Conservation (phyloP, 2,329 filamentous ascomycete species). For the Fusarium kyushuense region DNA sequence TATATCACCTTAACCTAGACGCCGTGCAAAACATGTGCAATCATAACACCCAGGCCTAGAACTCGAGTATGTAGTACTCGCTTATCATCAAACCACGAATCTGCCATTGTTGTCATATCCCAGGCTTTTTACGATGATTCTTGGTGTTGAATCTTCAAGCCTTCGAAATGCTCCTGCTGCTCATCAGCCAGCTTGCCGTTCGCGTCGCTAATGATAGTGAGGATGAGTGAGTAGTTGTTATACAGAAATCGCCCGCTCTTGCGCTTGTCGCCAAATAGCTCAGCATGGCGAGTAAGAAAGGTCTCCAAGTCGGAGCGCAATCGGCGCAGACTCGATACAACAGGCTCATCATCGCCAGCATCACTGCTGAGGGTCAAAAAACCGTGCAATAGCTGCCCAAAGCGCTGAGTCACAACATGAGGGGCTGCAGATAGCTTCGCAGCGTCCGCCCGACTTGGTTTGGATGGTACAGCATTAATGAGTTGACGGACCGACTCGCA, state of each 20-base stretch:
- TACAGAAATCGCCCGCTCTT: constrained; percentile 90
- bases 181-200: constrained; percentile 80
- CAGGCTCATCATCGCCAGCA: constrained; percentile 92
- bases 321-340: constrained; percentile 81
- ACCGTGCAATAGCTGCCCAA: constrained; percentile 90
- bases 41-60: constrained; percentile 31
- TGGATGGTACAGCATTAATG: constrained; percentile 65
- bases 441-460: constrained; percentile 61
- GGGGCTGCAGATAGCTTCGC: constrained; percentile 81
- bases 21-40: constrained; percentile 42
- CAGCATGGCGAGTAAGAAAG: constrained; percentile 82
- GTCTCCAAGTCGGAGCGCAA: constrained; percentile 85
- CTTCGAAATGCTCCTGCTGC: constrained; percentile 80
- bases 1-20: constrained; percentile 38
- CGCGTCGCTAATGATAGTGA: constrained; percentile 88
- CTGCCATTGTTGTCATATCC: neutral
- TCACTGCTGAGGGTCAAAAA: constrained; percentile 87
- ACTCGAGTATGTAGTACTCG: constrained; percentile 15
- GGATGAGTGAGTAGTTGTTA: constrained; percentile 95
- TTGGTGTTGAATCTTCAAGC: constrained; percentile 69
- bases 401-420: constrained; percentile 93
- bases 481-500: constrained; percentile 83
- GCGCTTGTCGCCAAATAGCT: constrained; percentile 79
- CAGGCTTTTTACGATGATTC: constrained; percentile 50
- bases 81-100: constrained; percentile 6